A percentile compares a stretch with the other conserved stretches of the same genome.
Evolutionary conservation across 768 basidiomycete genomes (phyloP).

Genomic region (Rhodotorula toruloides): DNA sequence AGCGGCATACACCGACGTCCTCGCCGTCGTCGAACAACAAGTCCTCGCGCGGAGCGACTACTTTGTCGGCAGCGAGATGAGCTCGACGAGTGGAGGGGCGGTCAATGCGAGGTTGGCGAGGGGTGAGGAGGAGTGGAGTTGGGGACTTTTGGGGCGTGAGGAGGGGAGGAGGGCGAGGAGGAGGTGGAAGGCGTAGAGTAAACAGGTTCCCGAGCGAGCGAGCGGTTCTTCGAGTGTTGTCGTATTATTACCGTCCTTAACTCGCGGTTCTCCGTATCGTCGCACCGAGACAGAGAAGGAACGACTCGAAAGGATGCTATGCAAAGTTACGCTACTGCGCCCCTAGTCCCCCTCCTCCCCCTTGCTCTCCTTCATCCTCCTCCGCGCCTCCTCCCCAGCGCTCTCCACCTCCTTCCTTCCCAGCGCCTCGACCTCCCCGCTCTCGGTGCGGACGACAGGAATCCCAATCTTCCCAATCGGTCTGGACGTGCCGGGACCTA

Average conservation of each 20-base stretch:
- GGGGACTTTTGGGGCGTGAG: background rate
- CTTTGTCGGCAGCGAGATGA: conserved; percentile 13
- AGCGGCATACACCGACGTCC: conserved; percentile 2
- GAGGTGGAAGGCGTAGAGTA: too few relatives aligned
- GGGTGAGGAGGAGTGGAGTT: conserved; percentile 4
- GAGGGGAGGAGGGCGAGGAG: too few relatives aligned
- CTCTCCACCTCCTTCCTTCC: background rate
- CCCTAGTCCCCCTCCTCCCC: background rate
- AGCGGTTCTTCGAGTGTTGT: too few relatives aligned
- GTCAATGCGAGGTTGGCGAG: background rate
- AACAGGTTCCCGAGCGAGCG: too few relatives aligned
- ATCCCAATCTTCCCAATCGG: conserved; percentile 20
- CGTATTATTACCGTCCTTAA: too few relatives aligned
- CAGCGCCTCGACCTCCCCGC: background rate
- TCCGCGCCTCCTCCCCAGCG: background rate
- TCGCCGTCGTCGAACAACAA: conserved; percentile 20
- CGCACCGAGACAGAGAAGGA: too few relatives aligned
- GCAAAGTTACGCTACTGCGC: background rate
- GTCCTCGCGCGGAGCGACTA: background rate
- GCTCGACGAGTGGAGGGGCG: conserved; percentile 13
- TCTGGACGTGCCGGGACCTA: background rate
- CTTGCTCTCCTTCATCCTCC: background rate
- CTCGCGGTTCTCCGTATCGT: too few relatives aligned
- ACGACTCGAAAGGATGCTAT: too few relatives aligned
- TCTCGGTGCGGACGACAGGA: conserved; percentile 5